Evolutionary conservation across 2,329 filamentous ascomycete species (phyloP), one percentile per base, ranked within the genome.

Genomic region (Cladobotryum protrusum): DNA sequence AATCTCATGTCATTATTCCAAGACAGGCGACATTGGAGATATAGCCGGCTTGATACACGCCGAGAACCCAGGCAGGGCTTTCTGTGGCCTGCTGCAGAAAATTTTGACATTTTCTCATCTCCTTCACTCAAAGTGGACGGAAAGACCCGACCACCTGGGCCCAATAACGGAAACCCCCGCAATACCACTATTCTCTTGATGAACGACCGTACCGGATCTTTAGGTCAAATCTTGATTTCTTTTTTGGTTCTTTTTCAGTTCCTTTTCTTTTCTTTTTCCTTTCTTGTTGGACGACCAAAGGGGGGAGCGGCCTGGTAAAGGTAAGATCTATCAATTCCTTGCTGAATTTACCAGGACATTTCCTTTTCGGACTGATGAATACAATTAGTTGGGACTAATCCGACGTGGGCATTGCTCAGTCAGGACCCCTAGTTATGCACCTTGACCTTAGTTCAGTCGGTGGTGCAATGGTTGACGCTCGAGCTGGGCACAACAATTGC

Each of bases 101-200:
- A 24, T 24, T 24, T 29, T 29, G 24, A 29, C 35, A 39, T 41
- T 47, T 34, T 13, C 37, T 32, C 33, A 12, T 17, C 29, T 8
- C 33, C 17, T 32, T 15, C 14, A 36, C 29, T 29, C 36, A 13
- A 43, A 47, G 33, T 40, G 41, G 19, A 33, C 49, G 49, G 49
- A 45, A 51, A 41, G 33, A 51, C 45, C 49, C 49, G 45, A 51
- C 35, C 35, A 15, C 34, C 35, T 29, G 45, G 48, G 45, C 7
- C 15, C 29, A 20, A 20, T 37, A 17, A 18, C 6, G 39, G 44
- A 41, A 5, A 12, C 11, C 39, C 39, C 39, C 39, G 39, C 15
- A 8, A 13, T 20, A 7, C 7, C 39, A 42, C 7, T 42, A 9
- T 29, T 29, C 24, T 29, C 6, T 29, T 8, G 24, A 29, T 9